Evolutionary conservation across 257 asterid genomes (phyloP).

Genomic region (Penstemon barbatus): DNA sequence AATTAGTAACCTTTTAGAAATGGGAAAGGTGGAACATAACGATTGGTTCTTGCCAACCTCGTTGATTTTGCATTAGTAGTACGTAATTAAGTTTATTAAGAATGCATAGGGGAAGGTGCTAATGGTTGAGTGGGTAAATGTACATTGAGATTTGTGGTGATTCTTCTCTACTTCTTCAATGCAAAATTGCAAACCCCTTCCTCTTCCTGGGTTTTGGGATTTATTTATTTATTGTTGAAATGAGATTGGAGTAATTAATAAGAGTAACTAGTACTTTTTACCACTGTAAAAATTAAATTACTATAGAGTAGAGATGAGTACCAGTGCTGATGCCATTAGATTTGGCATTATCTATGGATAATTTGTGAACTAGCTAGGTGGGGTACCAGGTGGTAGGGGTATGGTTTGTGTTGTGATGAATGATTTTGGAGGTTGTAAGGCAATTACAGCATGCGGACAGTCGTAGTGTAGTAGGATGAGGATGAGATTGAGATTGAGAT

Average conservation of each 20-base stretch:
- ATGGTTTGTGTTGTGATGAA: too few relatives aligned
- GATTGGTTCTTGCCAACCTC: too few relatives aligned
- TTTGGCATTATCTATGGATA: constrained; percentile 30
- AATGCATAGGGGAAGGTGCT: constrained; percentile 38
- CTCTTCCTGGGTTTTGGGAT: constrained; percentile 40
- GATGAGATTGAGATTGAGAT: too few relatives aligned
- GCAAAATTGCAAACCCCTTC: too few relatives aligned
- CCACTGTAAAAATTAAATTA: constrained; percentile 16
- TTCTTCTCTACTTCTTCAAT: background rate
- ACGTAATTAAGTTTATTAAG: constrained; percentile 7
- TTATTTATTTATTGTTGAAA: constrained; percentile 13
- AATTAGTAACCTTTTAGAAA: too few relatives aligned
- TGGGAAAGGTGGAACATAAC: too few relatives aligned
- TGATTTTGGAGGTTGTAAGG: too few relatives aligned
- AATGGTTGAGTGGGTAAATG: constrained; percentile 37
- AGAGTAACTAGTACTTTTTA: constrained; percentile 5
- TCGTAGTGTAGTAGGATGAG: too few relatives aligned
- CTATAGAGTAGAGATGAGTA: background rate
- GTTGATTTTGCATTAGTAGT: too few relatives aligned
- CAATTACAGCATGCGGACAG: too few relatives aligned
- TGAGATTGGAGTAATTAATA: constrained; percentile 26
- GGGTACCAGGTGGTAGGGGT: constrained; percentile 1
- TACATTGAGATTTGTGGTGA: constrained; percentile 47
- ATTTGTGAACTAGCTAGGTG: constrained; percentile 19
- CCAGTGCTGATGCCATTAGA: background rate